Evolutionary conservation across 352 stramenopile genomes (phyloP), one percentile per base, ranked within the genome.

Genomic region (Aphanomyces invadans): DNA sequence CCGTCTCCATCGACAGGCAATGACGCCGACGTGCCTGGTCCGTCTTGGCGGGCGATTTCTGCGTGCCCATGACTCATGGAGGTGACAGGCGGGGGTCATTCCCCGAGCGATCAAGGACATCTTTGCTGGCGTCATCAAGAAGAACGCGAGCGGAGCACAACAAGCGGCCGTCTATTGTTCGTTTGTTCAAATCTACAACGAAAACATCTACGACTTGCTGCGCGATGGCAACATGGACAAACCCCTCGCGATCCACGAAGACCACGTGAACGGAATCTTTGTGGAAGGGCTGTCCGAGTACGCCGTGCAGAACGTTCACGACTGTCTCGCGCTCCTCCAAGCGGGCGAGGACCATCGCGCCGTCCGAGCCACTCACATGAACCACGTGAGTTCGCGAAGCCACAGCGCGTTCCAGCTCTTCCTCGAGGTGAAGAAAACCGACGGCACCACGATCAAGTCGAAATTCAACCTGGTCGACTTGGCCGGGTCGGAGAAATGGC

Each of bases 401-500:
- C 90, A 97, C 74, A 93, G 83, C 60, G 85, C 96, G 2, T 94
- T 97, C 55, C 88, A 96, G 59, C 60, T 97, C 0, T 56, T 90
- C 15, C 76, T 97, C 15, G 88, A 95, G 65, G 77, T 89, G 60
- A 75, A 79, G 33, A 80, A 74, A 21, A 79, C 76, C 44, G 84
- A 91, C 66, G 83, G 77, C 31, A 82, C 75, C 2, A 59, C 89
- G 23, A 72, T 97, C 54, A 90, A 90, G 55, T 93, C 89, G 55
- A 98, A 97, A 70, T 95, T 98, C 69, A 97, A 97, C 74, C 74
- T 97, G 4, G 91, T 97, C n/a, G 91, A 98, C 71, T 76, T 98
- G 15, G 91, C 90, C 7, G 91, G 91, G 10, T 97, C 89, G 5
- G 92, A 98, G 67, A 97, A 97, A 66, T 98, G 92, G 91, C 91